phyloP scores from a whole-genome alignment of 192 early-diverging fungal genomes.

The Backusella tarrabulga region DNA sequence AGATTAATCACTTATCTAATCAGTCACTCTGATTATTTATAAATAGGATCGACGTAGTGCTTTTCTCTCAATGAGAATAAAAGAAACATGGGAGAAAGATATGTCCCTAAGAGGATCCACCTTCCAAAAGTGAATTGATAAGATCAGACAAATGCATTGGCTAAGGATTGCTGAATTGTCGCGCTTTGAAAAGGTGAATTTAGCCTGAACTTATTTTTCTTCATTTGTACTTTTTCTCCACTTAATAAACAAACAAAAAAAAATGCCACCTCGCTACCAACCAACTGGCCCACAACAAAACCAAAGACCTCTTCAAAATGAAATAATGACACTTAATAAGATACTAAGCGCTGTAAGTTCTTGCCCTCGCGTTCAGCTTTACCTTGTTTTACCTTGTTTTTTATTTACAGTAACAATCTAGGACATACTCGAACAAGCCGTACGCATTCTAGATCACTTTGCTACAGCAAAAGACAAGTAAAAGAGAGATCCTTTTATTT shows the following conservation, averaged over 20 bases:
- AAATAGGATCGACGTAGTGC: too few relatives aligned
- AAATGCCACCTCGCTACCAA: constrained; percentile 24
- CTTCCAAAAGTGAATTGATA: too few relatives aligned
- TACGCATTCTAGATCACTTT: constrained; percentile 31
- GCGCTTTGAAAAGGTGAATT: too few relatives aligned
- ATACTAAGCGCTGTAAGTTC: constrained; percentile 17
- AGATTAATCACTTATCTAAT: too few relatives aligned
- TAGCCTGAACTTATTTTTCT: background rate
- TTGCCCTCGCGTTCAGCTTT: too few relatives aligned
- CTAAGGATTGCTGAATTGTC: too few relatives aligned
- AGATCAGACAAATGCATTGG: too few relatives aligned
- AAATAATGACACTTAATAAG: constrained; percentile 18
- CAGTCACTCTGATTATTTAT: too few relatives aligned
- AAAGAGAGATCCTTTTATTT: background rate
- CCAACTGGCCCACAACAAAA: background rate
- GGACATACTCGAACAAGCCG: constrained; percentile 28
- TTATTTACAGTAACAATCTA: background rate
- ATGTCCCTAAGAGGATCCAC: too few relatives aligned
- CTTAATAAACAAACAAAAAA: background rate
- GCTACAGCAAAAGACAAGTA: constrained; percentile 18
- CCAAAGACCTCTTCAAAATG: constrained; percentile 28
- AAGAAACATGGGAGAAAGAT: too few relatives aligned
- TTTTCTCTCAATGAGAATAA: too few relatives aligned
- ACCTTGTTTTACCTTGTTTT: too few relatives aligned
- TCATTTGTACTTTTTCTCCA: background rate